These are phyloP conservation scores for Fragilaria radians DNA, from an alignment of 108 stramenopile genomes.

Conservation along the genomic window DNA sequence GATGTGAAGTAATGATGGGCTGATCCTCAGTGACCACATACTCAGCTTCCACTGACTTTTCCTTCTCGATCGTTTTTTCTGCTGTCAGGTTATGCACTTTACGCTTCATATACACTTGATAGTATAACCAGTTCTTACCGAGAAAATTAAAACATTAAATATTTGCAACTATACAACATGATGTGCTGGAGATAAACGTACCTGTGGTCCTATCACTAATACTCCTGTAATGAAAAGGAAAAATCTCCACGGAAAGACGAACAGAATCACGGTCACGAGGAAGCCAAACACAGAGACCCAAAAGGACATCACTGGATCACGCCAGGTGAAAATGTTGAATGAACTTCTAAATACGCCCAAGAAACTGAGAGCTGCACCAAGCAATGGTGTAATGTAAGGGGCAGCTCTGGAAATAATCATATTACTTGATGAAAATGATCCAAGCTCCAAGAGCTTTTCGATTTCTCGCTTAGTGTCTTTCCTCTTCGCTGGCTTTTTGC, in stretches of 20 bases:
- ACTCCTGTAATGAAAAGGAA: constrained; percentile 51
- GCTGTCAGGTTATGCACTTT: no score
- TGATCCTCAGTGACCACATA: neutral
- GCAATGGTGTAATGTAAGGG: constrained; percentile 24
- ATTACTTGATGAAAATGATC: constrained; percentile 31
- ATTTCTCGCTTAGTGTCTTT: constrained; percentile 17
- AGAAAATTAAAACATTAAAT: neutral
- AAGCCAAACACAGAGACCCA: constrained; percentile 26
- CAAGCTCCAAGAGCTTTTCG: constrained; percentile 30
- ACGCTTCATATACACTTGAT: neutral
- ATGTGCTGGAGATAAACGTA: constrained; percentile 1
- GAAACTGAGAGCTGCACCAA: constrained; percentile 18
- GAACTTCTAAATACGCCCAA: constrained; percentile 24
- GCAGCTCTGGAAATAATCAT: constrained; percentile 28
- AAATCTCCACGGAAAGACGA: constrained; percentile 59
- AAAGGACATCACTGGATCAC: constrained; percentile 58
- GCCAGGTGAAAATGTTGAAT: constrained; percentile 64
- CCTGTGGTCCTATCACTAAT: constrained; percentile 51
- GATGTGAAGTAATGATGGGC: constrained; percentile 1
- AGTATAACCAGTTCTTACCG: constrained; percentile 2
- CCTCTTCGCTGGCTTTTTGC: constrained; percentile 15
- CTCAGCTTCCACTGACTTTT: no score
- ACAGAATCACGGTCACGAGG: constrained; percentile 22
- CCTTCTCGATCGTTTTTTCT: no score
- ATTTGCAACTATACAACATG: neutral